Percentiles rank a stretch among this genome's conserved stretches.
These are phyloP conservation scores for Phytophthora fragariae DNA, from an alignment of 352 stramenopile genomes.

Conservation along the genomic window DNA sequence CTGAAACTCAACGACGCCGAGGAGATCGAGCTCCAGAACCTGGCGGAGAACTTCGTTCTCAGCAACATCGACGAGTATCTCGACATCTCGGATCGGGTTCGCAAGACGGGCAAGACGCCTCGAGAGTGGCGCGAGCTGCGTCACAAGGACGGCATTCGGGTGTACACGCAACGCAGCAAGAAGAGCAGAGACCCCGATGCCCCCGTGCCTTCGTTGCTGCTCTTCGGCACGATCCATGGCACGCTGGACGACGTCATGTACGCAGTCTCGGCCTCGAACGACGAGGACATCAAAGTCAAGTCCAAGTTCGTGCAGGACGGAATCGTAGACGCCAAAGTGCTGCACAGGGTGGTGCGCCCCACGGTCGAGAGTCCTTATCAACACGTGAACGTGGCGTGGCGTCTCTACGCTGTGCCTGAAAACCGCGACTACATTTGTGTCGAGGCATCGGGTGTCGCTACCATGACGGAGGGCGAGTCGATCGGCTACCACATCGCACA, in stretches of 20 bases:
- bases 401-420: slow-evolving; percentile 28
- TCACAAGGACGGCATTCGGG: slow-evolving; percentile 34
- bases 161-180: slow-evolving; percentile 36
- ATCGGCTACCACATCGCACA: slow-evolving; percentile 61
- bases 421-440: slow-evolving; percentile 55
- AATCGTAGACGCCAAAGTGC: slow-evolving; percentile 36
- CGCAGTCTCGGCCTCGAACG: slow-evolving; percentile 35
- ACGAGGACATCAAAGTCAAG: slow-evolving; percentile 44
- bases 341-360: slow-evolving; percentile 23
- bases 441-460: slow-evolving; percentile 41
- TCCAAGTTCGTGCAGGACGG: slow-evolving; percentile 52
- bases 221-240: slow-evolving; percentile 36
- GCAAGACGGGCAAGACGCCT: slow-evolving; percentile 35
- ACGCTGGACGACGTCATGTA: slow-evolving; percentile 58
- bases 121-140: slow-evolving; percentile 43
- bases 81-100: slow-evolving; percentile 35
- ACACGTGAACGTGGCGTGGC: slow-evolving; percentile 54
- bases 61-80: slow-evolving; percentile 53
- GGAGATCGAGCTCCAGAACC: slow-evolving; percentile 35
- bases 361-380: slow-evolving; percentile 41
- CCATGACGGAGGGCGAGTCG: slow-evolving; percentile 27
- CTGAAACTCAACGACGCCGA: slow-evolving; percentile 37
- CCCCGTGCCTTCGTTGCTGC: slow-evolving; percentile 28
- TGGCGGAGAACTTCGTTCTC: slow-evolving; percentile 34
- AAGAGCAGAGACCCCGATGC: slow-evolving; percentile 2